These are phyloP conservation scores for Dryadomyces quercivorus DNA, from an alignment of 2,329 filamentous ascomycete genomes.

Conservation along the genomic window DNA sequence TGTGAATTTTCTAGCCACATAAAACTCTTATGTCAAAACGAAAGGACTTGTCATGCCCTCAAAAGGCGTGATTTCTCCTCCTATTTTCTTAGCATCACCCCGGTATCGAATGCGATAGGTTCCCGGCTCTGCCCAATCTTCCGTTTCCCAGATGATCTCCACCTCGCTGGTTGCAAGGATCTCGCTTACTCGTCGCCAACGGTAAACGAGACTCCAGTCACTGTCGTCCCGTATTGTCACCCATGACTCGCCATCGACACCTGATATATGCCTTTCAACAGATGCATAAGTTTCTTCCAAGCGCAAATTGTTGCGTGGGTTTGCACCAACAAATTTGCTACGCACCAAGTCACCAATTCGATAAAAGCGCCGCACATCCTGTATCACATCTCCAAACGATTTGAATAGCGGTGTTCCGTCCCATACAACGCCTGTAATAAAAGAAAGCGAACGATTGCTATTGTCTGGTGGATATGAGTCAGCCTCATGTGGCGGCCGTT, in stretches of 20 bases:
- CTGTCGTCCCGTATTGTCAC: conserved; percentile 53
- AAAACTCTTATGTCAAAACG: conserved; percentile 26
- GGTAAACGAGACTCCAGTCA: conserved; percentile 75
- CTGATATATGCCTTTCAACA: conserved; percentile 48
- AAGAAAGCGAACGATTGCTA: conserved; percentile 58
- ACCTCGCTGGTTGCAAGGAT: conserved; percentile 68
- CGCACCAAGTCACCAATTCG: conserved; percentile 41
- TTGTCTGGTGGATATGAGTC: conserved; percentile 65
- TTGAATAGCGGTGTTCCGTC: conserved; percentile 55
- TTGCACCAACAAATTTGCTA: conserved; percentile 70
- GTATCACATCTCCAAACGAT: conserved; percentile 55
- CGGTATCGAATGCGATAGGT: conserved; percentile 73
- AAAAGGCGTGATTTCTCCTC: conserved; percentile 53
- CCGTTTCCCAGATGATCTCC: conserved; percentile 68
- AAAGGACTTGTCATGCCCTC: conserved; percentile 50
- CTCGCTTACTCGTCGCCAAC: conserved; percentile 62
- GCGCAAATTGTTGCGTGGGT: conserved; percentile 77
- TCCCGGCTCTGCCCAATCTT: conserved; percentile 44
- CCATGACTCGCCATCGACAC: conserved; percentile 36
- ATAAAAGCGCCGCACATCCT: conserved; percentile 42
- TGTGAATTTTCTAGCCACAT: background rate
- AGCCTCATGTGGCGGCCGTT: conserved; percentile 23
- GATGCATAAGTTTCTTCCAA: conserved; percentile 67
- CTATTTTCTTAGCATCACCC: conserved; percentile 62
- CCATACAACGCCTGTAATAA: conserved; percentile 67